Conservation (phyloP, 257 asterid genomes). For the Gentiana macrophylla region DNA sequence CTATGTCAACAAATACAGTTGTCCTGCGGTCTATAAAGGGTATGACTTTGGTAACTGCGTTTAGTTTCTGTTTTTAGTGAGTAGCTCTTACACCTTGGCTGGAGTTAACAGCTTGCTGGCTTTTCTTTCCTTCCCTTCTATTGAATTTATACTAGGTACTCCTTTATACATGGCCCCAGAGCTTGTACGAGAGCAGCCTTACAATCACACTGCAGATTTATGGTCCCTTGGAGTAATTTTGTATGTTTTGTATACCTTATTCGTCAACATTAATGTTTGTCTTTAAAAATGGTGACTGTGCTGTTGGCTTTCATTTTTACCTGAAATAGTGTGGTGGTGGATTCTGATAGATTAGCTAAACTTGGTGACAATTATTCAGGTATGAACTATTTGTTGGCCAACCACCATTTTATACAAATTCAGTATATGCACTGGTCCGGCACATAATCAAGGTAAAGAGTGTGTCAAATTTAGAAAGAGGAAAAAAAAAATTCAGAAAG, state of each 20-base stretch:
- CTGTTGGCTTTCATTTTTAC: too few relatives aligned
- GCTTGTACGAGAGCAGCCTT: slow-evolving; percentile 98
- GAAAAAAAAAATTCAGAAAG: slow-evolving; percentile 1
- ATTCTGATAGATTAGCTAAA: too few relatives aligned
- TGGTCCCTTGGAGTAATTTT: slow-evolving; percentile 99
- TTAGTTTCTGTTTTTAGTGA: background rate
- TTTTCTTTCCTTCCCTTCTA: slow-evolving; percentile 14
- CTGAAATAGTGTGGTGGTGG: too few relatives aligned
- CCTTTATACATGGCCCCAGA: slow-evolving; percentile 99
- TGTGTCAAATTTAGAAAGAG: slow-evolving; percentile 2
- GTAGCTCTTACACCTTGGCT: background rate
- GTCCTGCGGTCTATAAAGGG: slow-evolving; percentile 95
- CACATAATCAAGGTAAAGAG: slow-evolving; percentile 79
- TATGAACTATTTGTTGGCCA: slow-evolving; percentile 98
- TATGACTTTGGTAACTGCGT: slow-evolving; percentile 5
- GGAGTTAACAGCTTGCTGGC: slow-evolving; percentile 10
- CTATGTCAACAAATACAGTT: slow-evolving; percentile 96
- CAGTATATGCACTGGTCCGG: slow-evolving; percentile 93
- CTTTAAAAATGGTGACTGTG: too few relatives aligned
- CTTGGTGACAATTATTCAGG: slow-evolving; percentile 27
- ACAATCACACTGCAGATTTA: slow-evolving; percentile 97
- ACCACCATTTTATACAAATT: slow-evolving; percentile 97
- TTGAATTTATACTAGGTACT: slow-evolving; percentile 49
- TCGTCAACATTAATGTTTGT: too few relatives aligned
- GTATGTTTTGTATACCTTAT: slow-evolving; percentile 32